Evolutionary conservation across 2,329 filamentous ascomycete genomes (phyloP), one percentile per base, ranked within the genome.

Genomic region (Leptodontidium sp.): DNA sequence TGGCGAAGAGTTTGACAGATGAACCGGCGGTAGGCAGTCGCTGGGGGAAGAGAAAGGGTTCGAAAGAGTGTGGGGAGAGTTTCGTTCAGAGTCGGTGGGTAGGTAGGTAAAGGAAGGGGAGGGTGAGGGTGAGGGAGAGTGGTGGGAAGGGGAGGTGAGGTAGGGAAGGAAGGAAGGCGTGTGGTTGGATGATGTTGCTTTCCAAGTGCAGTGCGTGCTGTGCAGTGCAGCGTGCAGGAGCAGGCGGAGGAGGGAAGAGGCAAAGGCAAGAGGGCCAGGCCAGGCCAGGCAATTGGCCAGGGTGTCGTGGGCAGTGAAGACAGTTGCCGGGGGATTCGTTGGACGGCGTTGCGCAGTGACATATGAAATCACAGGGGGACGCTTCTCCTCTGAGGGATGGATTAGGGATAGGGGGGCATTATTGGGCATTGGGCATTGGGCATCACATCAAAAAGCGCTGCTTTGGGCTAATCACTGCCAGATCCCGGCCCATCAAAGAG

Each of bases 401-500:
- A 35, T 35, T 35, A 35, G 32, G 32, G 32, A 35, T 35, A 35
- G 32, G 32, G 32, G 32, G 32, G 32, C 32, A 35, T 35, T 35
- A 35, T 35, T 35, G 32, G 32, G 32, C 32, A 35, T 35, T 35
- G 38, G 58, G 58, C 57, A 61, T 40, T 61, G 57, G 12, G 43
- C 40, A 49, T 45, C 17, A 26, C 4, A 2, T 26, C 17, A 21
- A 65, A 66, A 61, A 52, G 29, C 52, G 64, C 64, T 61, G n/a
- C 53, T 61, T 66, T 61, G 64, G 64, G 64, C 32, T 66, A 61
- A 61, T 52, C 26, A 47, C 50, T 65, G 32, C 32, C 26, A 58
- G 49, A 65, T 65, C 67, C 67, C 67, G 63, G 67, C 57, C 63
- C 62, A 57, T 68, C 67, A 65, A 68, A 65, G 63, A 59, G 57